Conservation (phyloP, 768 basidiomycete species). For the Lentinula edodes region DNA sequence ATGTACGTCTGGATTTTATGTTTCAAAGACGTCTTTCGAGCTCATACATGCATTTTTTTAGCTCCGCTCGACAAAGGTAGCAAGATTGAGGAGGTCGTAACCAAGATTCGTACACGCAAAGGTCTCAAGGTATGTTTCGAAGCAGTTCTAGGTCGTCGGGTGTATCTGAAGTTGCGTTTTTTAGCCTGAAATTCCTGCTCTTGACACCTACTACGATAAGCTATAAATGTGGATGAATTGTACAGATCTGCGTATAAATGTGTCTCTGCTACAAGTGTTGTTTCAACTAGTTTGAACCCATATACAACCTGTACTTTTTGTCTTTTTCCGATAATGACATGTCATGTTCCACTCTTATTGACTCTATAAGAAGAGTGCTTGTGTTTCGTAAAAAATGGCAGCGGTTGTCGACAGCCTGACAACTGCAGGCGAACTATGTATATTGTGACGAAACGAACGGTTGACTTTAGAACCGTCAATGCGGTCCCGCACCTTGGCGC, state of each 20-base stretch:
- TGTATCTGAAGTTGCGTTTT: constrained; percentile 5
- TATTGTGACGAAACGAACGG: no score
- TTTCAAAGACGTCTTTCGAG: background rate
- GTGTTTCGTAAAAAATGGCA: no score
- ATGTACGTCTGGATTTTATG: constrained; percentile 39
- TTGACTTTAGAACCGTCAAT: no score
- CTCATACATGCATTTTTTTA: constrained; percentile 17
- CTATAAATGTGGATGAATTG: constrained; percentile 37
- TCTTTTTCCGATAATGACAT: background rate
- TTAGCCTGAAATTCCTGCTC: constrained; percentile 81
- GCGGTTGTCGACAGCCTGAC: no score
- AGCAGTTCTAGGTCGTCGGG: background rate
- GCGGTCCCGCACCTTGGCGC: no score
- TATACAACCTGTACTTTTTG: background rate
- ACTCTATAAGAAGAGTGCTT: background rate
- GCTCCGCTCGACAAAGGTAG: constrained; percentile 85
- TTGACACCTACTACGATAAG: constrained; percentile 95
- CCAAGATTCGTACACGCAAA: constrained; percentile 82
- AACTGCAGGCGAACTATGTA: no score
- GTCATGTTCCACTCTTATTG: background rate
- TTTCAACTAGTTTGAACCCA: constrained; percentile 2
- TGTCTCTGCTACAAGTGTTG: constrained; percentile 6
- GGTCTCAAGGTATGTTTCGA: constrained; percentile 73
- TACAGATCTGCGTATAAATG: background rate
- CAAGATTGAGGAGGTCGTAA: constrained; percentile 85